Conservation (phyloP, 2,329 filamentous ascomycete genomes). For the Tympanopsis confertula region DNA sequence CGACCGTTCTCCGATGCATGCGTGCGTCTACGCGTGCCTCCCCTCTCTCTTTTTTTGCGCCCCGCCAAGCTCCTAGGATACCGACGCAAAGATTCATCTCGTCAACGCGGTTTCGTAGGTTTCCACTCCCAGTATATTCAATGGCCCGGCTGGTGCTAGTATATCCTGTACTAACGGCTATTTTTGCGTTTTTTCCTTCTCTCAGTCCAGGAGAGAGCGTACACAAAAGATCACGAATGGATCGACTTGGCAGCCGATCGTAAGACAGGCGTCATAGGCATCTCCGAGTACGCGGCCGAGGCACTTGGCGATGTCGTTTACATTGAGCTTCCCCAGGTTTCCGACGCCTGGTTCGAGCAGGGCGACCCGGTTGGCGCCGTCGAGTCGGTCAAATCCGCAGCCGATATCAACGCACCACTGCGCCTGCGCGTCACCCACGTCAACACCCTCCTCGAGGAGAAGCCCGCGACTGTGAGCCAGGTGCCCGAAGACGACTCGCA, state of each 20-base stretch:
- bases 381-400: conserved; percentile 97
- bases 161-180: no score
- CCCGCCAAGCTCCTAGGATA: no score
- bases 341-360: conserved; percentile 48
- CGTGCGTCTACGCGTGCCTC: no score
- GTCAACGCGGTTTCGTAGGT: no score
- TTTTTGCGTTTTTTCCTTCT: no score
- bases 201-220: conserved; percentile 61
- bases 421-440: conserved; percentile 63
- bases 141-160: no score
- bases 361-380: conserved; percentile 88
- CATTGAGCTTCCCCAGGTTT: conserved; percentile 76
- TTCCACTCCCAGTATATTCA: no score
- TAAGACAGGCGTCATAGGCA: conserved; percentile 71
- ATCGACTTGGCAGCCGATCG: conserved; percentile 76
- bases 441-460: conserved; percentile 70
- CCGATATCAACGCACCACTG: conserved; percentile 87
- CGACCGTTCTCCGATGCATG: no score
- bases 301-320: conserved; percentile 93
- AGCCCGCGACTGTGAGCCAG: conserved; percentile 78
- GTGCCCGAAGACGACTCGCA: conserved; percentile 68
- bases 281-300: conserved; percentile 83
- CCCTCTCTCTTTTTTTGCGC: no score
- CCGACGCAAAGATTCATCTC: no score
- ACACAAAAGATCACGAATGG: conserved; percentile 98